Evolutionary conservation across 805 yeast genomes (phyloP).

Genomic region (Teunomyces barrocoloradensis): DNA sequence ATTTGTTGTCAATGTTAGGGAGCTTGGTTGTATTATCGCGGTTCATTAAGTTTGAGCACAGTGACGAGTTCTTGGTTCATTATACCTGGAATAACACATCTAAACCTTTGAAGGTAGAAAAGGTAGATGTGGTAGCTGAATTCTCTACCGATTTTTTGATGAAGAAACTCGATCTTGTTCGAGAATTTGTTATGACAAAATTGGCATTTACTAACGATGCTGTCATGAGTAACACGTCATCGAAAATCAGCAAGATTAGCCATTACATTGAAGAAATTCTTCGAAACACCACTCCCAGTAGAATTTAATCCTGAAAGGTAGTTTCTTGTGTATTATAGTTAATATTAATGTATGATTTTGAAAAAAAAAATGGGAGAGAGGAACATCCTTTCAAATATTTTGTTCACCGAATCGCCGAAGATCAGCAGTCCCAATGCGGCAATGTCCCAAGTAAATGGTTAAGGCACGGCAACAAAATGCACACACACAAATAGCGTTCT

Average conservation of each 20-base stretch:
- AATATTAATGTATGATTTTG: not conserved
- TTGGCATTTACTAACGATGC: constrained; percentile 8
- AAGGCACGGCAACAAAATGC: not conserved
- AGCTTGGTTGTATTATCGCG: constrained; percentile 18
- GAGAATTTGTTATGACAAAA: constrained; percentile 13
- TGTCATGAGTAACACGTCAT: constrained; percentile 12
- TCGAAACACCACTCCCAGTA: not conserved
- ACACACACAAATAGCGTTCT: not conserved
- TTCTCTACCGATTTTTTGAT: constrained; percentile 6
- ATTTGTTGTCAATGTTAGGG: constrained; percentile 14
- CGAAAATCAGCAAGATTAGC: constrained; percentile 17
- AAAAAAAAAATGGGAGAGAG: not conserved
- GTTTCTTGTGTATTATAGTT: not conserved
- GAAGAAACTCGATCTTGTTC: constrained; percentile 9
- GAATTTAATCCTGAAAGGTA: not conserved
- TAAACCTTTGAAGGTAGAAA: constrained; percentile 7
- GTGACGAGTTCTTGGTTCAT: not conserved
- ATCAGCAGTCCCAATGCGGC: not conserved
- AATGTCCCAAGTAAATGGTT: not conserved
- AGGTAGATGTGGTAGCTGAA: not conserved
- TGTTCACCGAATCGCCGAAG: constrained; percentile 1
- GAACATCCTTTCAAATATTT: not conserved
- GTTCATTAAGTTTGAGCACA: constrained; percentile 9
- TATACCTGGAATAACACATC: not conserved
- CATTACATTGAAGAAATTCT: constrained; percentile 18